phyloP scores from a whole-genome alignment of 2,329 filamentous ascomycete genomes.

The Colletotrichum agaves region DNA sequence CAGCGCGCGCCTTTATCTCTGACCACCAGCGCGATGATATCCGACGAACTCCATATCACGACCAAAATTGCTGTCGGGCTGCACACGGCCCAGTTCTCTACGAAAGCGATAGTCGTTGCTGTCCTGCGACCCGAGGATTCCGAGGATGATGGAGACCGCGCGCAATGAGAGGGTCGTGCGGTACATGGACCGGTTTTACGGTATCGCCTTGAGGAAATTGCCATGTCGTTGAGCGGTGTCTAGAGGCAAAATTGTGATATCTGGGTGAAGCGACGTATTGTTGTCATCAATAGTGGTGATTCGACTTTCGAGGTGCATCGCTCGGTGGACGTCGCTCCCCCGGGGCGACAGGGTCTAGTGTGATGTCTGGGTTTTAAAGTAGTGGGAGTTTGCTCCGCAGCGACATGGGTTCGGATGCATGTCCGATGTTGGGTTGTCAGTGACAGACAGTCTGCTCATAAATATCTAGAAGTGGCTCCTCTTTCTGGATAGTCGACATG shows the following conservation, averaged over 20 bases:
- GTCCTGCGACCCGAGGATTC: constrained; percentile 4
- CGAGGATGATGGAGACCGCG: constrained; percentile 26
- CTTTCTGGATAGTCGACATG: no score
- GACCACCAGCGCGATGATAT: constrained; percentile 23
- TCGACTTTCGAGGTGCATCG: constrained; percentile 7
- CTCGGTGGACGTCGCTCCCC: background rate
- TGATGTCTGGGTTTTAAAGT: constrained; percentile 7
- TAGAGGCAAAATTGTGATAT: constrained; percentile 14
- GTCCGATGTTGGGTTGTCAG: no score
- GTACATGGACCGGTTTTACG: constrained; percentile 36
- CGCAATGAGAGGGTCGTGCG: constrained; percentile 28
- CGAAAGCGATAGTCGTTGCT: background rate
- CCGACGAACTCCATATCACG: constrained; percentile 22
- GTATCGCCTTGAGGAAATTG: constrained; percentile 35
- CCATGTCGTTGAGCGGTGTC: constrained; percentile 26
- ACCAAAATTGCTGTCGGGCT: constrained; percentile 17
- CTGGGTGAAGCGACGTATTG: constrained; percentile 34
- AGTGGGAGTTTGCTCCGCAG: background rate
- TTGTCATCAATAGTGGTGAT: constrained; percentile 32
- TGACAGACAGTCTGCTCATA: no score
- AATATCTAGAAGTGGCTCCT: no score
- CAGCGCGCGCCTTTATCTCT: constrained; percentile 23
- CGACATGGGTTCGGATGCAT: no score
- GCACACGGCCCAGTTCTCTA: constrained; percentile 7
- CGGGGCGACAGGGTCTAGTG: background rate